phyloP scores from a whole-genome alignment of 148 eudicot species.

The Chenopodium formosanum region DNA sequence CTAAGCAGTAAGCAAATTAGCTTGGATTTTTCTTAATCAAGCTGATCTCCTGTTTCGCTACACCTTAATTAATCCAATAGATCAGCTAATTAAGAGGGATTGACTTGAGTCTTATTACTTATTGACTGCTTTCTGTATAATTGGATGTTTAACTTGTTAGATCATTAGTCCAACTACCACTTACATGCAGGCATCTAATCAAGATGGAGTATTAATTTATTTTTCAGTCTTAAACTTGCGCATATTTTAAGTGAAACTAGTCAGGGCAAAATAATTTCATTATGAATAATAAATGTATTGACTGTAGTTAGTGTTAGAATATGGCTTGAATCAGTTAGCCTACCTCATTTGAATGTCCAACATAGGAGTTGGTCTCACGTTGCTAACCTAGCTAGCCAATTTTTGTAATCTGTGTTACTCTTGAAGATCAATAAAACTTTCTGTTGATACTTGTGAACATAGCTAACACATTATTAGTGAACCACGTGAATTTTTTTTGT shows the following conservation, averaged over 20 bases:
- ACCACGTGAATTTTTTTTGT: too few relatives aligned
- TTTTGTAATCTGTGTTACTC: too few relatives aligned
- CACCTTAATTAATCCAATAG: background rate
- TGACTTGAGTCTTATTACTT: slow-evolving; percentile 9
- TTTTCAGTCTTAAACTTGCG: background rate
- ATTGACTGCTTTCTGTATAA: background rate
- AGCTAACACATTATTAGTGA: too few relatives aligned
- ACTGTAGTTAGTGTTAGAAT: too few relatives aligned
- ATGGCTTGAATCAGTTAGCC: too few relatives aligned
- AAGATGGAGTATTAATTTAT: background rate
- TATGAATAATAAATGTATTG: background rate
- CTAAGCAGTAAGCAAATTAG: slow-evolving; percentile 5
- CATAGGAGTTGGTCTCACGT: too few relatives aligned
- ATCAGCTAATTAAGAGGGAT: background rate
- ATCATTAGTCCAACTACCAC: background rate
- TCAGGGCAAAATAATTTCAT: background rate
- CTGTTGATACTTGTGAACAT: too few relatives aligned
- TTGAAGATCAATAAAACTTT: too few relatives aligned
- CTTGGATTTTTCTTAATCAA: background rate
- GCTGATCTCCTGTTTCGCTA: background rate
- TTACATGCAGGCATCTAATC: background rate
- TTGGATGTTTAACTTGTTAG: background rate
- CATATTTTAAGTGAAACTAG: background rate
- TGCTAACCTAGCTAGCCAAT: too few relatives aligned
- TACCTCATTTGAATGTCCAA: too few relatives aligned